Evolutionary conservation across 331 rosid species (phyloP), one percentile per base, ranked within the genome.

Genomic region (Malus hybrid): DNA sequence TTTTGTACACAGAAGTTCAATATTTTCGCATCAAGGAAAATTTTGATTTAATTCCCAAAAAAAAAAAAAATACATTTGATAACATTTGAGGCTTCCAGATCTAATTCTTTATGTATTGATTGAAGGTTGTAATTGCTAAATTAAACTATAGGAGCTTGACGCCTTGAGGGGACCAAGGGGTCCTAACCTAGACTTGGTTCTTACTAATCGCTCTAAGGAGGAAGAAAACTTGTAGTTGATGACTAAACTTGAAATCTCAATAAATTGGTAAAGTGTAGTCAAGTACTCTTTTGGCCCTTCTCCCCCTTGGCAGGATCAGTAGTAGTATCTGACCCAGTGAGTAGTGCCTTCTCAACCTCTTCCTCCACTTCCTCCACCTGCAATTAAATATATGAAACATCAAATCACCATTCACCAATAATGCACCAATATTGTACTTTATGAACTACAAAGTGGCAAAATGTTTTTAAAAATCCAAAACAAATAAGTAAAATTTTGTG

Each of bases 311-410:
- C 70, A 32, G 50, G 22, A 32, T n/a, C 28, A n/a, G n/a, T n/a
- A 10, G n/a, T 48, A 48, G 55, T 2, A n/a, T 73, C 42, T 16
- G 68, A 73, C 13, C 58, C 58, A 58, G 24, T 26, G 3, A 19
- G 19, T 39, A 61, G 68, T 61, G 61, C 61, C 69, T 60, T 22
- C 77, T 42, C 77, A 10, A 73, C 28, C n/a, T 73, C 61, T 18
- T 73, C 5, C 60, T 61, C 69, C 46, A 24, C 20, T 61, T 61
- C 68, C 42, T 57, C 50, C 6, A 73, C 55, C 55, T 66, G 53
- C 71, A 66, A 66, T 28, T 63, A 19, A 66, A 66, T 20, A 1
- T 1, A n/a, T 10, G 53, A 66, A 4, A 8, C 36, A 32, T 65
- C 11, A 65, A 2, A 33, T 32, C 48, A 65, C 48, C 69, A 32